Evolutionary conservation across 1,284 basidiomycete genomes (phyloP), one percentile per base, ranked within the genome.

Genomic region (Malassezia psittaci): DNA sequence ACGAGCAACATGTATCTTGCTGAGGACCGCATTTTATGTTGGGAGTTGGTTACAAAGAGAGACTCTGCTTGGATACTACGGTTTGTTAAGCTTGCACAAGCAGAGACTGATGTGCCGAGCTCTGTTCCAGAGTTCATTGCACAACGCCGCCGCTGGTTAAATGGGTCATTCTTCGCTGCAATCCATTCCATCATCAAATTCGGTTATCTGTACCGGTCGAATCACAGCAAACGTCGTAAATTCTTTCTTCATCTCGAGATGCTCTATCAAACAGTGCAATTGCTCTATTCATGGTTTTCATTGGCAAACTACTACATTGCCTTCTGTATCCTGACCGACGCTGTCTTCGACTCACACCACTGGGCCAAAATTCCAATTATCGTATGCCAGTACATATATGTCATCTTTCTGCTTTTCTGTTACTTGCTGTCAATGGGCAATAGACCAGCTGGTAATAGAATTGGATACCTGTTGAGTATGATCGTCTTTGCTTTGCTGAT

Each of bases 81-180:
- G 78, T 99, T 90, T 68, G 93, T 99, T 68, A 94, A 90, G 77
- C 85, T 85, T 32, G 91, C 94, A 0, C 83, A 90, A 32, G 94
- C 87, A 9, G 93, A 96, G 74, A 99, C 94, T 0, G 94, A 99
- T 47, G 72, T 96, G 9, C 94, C 94, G 5, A 90, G 96, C 66
- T 81, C 83, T 0, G 81, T 96, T 18, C 84, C 90, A 10, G 94
- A 99, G 76, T 94, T 98, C 72, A 96, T 99, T 75, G 82, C 82
- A 47, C 93, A 98, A 71, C 83, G 90, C 4, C 80, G 90, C 41
- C 81, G 91, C 52, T 96, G 90, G 86, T 79, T 90, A 5, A 90
- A 90, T 66, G 71, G 70, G 7, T 94, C 90, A 0, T 93, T 98
- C 79, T 96, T 96, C 69, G 45, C 55, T 10, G 52, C 36, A 8